Conservation (phyloP, 345 rosid species). For the Eucalyptus pauciflora region DNA sequence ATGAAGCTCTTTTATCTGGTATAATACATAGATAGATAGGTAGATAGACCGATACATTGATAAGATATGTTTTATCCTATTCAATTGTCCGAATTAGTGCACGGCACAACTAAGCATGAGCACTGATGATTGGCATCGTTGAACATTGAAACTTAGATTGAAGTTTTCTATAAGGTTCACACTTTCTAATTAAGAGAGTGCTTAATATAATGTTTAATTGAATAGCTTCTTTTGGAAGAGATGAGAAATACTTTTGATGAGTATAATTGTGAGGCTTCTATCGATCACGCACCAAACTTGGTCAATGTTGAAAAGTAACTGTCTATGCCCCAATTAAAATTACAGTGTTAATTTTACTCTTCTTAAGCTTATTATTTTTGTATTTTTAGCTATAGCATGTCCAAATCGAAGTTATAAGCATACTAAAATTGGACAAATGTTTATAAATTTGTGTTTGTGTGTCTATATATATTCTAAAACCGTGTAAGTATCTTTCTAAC, state of each 20-base stretch:
- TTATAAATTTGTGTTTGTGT: too few species aligned
- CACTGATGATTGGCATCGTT: neutral
- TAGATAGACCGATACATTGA: neutral
- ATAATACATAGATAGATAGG: neutral
- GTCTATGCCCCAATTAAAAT: neutral
- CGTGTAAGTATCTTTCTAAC: neutral
- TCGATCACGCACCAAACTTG: neutral
- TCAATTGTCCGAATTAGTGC: neutral
- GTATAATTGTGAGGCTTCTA: neutral
- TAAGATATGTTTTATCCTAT: neutral
- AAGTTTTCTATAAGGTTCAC: neutral
- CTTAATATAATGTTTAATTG: neutral
- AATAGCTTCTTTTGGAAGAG: neutral
- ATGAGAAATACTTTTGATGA: neutral
- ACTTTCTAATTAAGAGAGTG: neutral
- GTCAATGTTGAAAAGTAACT: neutral
- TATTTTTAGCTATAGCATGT: neutral
- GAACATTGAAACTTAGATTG: neutral
- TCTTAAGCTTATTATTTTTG: neutral
- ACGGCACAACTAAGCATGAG: neutral
- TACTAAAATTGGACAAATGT: neutral
- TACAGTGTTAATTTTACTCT: neutral
- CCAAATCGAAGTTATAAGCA: neutral
- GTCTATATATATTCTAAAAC: neutral
- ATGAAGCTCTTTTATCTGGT: neutral